Evolutionary conservation across 169 alveolate genomes (phyloP).

Genomic region (Amoebophrya sp.): DNA sequence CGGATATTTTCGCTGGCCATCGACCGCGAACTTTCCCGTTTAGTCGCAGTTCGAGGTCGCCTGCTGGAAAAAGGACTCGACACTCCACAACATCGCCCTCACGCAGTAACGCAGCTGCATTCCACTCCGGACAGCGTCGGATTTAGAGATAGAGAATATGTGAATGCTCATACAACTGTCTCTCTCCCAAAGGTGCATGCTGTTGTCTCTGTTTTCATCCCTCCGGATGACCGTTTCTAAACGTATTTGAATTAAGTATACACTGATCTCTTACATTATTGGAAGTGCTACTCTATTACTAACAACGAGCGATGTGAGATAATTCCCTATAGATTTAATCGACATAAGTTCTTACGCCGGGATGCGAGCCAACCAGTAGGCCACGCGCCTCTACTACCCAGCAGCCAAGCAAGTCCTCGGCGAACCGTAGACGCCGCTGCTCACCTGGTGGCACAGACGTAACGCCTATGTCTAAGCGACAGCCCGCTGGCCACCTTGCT

Average conservation of each 20-base stretch:
- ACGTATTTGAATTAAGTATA: too few species aligned
- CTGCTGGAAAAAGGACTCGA: neutral
- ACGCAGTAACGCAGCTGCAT: neutral
- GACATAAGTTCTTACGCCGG: conserved; percentile 6
- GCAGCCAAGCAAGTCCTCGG: conserved; percentile 15
- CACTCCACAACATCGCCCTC: neutral
- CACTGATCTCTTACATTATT: too few species aligned
- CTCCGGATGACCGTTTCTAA: too few species aligned
- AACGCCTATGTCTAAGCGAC: neutral
- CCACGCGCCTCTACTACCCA: neutral
- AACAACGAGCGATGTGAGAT: too few species aligned
- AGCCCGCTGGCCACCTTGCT: neutral
- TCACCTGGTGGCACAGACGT: neutral
- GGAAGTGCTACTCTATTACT: too few species aligned
- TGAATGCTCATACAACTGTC: too few species aligned
- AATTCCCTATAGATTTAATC: too few species aligned
- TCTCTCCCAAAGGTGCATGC: too few species aligned
- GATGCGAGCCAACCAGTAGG: neutral
- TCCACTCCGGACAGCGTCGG: neutral
- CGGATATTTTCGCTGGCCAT: neutral
- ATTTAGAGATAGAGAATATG: too few species aligned
- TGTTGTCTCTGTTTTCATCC: too few species aligned
- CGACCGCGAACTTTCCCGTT: neutral
- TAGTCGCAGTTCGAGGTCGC: neutral
- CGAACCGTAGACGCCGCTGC: neutral